phyloP scores from a whole-genome alignment of 2,329 filamentous ascomycete species.

The Colletotrichum phormii region DNA sequence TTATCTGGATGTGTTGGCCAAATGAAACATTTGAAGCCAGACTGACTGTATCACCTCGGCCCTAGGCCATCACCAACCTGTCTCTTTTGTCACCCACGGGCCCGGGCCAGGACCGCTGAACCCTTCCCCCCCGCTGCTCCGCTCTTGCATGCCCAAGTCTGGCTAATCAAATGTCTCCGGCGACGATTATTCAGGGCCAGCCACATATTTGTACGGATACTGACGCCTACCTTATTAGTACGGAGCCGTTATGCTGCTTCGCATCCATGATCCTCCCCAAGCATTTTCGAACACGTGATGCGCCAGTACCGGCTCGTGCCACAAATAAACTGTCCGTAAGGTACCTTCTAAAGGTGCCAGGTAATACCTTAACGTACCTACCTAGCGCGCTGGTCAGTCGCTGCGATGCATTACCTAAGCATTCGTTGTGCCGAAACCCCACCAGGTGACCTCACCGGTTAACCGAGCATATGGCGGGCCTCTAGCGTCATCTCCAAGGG shows the following conservation, averaged over 20 bases:
- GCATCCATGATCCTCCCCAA: not conserved
- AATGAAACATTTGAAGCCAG: constrained; percentile 22
- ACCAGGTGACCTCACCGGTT: constrained; percentile 25
- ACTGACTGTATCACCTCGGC: not conserved
- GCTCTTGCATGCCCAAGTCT: not conserved
- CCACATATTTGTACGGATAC: not conserved
- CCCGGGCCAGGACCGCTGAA: not conserved
- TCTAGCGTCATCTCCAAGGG: constrained; percentile 8
- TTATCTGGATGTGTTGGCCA: not conserved
- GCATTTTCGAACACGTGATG: no score
- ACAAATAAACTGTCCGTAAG: no score
- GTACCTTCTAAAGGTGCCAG: no score
- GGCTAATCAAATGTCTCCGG: not conserved
- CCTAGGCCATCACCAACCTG: not conserved
- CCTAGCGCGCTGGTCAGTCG: no score
- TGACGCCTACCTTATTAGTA: no score
- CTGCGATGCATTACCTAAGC: not conserved
- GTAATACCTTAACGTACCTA: no score
- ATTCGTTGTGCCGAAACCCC: constrained; percentile 6
- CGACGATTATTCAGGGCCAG: not conserved
- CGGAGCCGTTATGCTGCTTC: not conserved
- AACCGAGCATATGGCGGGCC: constrained; percentile 19
- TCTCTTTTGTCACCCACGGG: not conserved
- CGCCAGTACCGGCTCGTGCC: no score
- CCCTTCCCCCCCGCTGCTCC: not conserved